Conservation (phyloP, 495 filamentous ascomycete species). For the Talaromyces borbonicus region DNA sequence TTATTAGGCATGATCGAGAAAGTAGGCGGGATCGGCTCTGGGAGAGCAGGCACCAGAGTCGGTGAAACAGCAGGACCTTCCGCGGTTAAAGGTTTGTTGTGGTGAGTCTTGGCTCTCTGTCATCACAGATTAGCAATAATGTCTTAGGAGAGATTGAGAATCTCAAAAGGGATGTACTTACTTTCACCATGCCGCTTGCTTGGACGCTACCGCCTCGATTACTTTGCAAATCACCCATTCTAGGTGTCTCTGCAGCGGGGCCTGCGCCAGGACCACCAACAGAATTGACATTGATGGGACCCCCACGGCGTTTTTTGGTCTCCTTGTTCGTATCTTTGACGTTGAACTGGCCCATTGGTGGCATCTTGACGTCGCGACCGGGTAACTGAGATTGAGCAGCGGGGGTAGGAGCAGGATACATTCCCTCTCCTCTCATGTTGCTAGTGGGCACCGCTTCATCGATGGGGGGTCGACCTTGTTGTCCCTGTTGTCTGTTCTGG, state of each 20-base stretch:
- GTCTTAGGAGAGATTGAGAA: no score
- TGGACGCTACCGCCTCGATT: constrained; percentile 24
- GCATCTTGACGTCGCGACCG: constrained; percentile 61
- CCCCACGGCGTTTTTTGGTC: constrained; percentile 66
- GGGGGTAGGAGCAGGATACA: constrained; percentile 30
- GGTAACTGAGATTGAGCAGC: constrained; percentile 39
- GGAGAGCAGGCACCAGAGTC: constrained; percentile 74
- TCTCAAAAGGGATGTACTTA: constrained; percentile 17
- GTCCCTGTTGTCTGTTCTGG: constrained; percentile 68
- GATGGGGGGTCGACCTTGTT: constrained; percentile 49
- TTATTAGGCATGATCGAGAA: constrained; percentile 44
- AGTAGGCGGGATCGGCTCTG: constrained; percentile 72
- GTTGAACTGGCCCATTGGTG: constrained; percentile 91
- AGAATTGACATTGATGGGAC: constrained; percentile 22
- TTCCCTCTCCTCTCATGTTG: constrained; percentile 45
- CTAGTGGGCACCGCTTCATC: constrained; percentile 57
- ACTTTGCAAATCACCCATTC: constrained; percentile 26
- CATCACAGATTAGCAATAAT: neutral
- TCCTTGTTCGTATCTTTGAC: constrained; percentile 57
- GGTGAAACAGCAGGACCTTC: constrained; percentile 73
- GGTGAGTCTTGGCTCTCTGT: constrained; percentile 56
- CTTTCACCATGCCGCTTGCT: constrained; percentile 43
- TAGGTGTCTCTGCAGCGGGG: constrained; percentile 21
- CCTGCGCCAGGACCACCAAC: constrained; percentile 23
- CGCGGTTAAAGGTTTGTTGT: constrained; percentile 48